Conservation (phyloP, 805 yeast genomes). For the Yamadazyma ubonensis region DNA sequence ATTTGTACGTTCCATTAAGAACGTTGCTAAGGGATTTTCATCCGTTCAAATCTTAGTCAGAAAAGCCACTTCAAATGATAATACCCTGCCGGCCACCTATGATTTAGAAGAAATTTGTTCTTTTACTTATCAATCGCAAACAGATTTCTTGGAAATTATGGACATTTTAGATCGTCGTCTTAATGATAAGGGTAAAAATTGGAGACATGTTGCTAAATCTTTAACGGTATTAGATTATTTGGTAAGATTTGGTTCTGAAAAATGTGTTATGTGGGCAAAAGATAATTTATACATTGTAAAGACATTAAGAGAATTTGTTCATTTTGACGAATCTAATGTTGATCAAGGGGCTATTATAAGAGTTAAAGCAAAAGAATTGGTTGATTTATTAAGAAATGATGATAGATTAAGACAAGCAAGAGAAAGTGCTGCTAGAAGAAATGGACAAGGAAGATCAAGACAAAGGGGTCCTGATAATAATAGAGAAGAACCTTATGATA, state of each 20-base stretch:
- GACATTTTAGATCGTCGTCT: constrained; percentile 90
- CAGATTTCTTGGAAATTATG: constrained; percentile 85
- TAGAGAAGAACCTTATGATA: constrained; percentile 51
- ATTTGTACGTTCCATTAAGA: constrained; percentile 79
- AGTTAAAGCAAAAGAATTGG: constrained; percentile 86
- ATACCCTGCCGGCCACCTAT: constrained; percentile 75
- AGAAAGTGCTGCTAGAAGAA: constrained; percentile 32
- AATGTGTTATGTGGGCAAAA: constrained; percentile 87
- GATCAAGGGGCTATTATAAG: constrained; percentile 89
- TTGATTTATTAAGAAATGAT: constrained; percentile 74
- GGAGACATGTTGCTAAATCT: constrained; percentile 95
- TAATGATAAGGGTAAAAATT: constrained; percentile 94
- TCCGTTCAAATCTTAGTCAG: constrained; percentile 83
- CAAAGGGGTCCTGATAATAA: constrained; percentile 1
- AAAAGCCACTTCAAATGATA: constrained; percentile 87
- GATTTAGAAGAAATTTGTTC: constrained; percentile 84
- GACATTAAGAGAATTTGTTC: constrained; percentile 87
- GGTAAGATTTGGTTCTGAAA: constrained; percentile 81
- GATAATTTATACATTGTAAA: constrained; percentile 86
- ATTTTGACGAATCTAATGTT: constrained; percentile 67
- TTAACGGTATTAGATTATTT: constrained; percentile 85
- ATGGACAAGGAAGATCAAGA: constrained; percentile 22
- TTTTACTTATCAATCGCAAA: constrained; percentile 62
- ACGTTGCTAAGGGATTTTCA: constrained; percentile 87
- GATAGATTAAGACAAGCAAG: constrained; percentile 77